Conservation (phyloP, 1,284 basidiomycete species). For the Neotropicomus parvogracilis region DNA sequence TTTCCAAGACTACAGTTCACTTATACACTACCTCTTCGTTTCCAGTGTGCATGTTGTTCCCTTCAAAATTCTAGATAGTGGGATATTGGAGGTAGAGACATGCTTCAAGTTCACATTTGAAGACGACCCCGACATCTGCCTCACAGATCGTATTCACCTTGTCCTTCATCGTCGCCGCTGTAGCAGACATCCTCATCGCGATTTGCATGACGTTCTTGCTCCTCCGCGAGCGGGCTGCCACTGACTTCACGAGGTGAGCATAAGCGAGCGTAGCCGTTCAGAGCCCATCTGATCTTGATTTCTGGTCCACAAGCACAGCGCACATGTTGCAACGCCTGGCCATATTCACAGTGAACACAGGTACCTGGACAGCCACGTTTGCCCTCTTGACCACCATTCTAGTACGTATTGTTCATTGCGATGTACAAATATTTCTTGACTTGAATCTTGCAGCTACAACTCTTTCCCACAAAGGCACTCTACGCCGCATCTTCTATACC, state of each 20-base stretch:
- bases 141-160: neutral
- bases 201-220: neutral
- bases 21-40: neutral
- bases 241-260: neutral
- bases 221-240: neutral
- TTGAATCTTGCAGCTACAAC: neutral
- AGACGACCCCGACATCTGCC: neutral
- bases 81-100: neutral
- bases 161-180: neutral
- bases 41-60: neutral
- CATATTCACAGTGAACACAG: slow-evolving; percentile 19
- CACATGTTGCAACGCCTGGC: slow-evolving; percentile 11
- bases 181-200: neutral
- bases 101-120: neutral
- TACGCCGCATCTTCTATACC: slow-evolving; percentile 8
- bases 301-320: slow-evolving; percentile 1
- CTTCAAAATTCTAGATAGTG: neutral
- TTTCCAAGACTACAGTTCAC: neutral
- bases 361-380: slow-evolving; percentile 16
- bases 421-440: neutral
- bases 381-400: slow-evolving; percentile 10
- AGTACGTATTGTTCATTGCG: slow-evolving; percentile 1
- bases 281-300: neutral
- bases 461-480: neutral
- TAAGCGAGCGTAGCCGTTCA: neutral